These are phyloP conservation scores for Lecanicillium sp. DNA, from an alignment of 2,329 filamentous ascomycete genomes.

Conservation along the genomic window DNA sequence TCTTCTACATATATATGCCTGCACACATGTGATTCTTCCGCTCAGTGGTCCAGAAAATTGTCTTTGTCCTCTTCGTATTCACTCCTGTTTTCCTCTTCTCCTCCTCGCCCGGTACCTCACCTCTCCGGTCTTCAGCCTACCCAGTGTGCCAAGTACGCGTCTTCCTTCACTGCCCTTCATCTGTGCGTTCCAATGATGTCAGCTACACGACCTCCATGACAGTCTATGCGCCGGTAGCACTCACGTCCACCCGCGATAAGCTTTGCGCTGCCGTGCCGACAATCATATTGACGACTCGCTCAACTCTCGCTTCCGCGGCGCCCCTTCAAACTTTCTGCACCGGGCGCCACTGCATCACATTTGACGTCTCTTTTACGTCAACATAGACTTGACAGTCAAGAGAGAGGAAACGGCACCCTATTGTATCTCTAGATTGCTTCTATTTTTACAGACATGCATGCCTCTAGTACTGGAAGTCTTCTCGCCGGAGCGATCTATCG, in stretches of 20 bases:
- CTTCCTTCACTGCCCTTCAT: not conserved
- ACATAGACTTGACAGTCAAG: not conserved
- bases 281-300: not conserved
- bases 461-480: too few species aligned
- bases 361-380: not conserved
- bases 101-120: too few species aligned
- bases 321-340: too few species aligned
- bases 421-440: slow-evolving; percentile 4
- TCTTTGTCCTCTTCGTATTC: too few species aligned
- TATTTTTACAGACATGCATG: slow-evolving; percentile 7
- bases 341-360: not conserved
- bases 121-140: too few species aligned
- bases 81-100: too few species aligned
- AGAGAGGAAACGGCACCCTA: not conserved
- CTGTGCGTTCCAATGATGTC: not conserved
- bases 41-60: too few species aligned
- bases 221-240: not conserved
- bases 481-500: not conserved
- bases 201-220: not conserved
- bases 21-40: too few species aligned
- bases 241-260: not conserved
- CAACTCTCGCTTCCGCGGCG: too few species aligned
- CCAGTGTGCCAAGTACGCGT: not conserved
- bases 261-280: not conserved
- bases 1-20: too few species aligned